Conservation (phyloP, 202 grass and related monocot genomes). For the Setaria italica region DNA sequence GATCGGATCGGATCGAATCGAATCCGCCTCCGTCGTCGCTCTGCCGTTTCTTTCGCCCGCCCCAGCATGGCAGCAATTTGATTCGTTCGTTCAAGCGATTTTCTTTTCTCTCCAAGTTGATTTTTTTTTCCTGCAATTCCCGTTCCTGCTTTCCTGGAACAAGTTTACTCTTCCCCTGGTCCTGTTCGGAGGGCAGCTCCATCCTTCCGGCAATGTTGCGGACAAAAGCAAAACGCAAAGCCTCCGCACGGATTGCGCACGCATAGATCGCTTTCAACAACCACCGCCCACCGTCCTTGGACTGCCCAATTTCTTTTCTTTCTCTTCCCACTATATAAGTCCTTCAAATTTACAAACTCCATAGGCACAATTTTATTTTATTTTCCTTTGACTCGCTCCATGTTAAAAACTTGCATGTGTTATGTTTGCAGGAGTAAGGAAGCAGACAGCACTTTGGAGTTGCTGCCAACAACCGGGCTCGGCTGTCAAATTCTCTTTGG, state of each 20-base stretch:
- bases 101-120: neutral
- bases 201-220: neutral
- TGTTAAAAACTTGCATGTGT: neutral
- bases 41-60: too few relatives aligned
- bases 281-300: conserved; percentile 5
- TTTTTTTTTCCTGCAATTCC: neutral
- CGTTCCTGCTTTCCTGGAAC: conserved; percentile 33
- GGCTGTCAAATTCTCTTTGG: conserved; percentile 65
- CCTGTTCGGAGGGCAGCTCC: too few relatives aligned
- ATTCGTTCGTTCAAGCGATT: neutral
- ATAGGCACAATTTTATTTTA: neutral
- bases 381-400: neutral
- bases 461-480: conserved; percentile 49
- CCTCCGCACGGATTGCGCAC: neutral
- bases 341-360: neutral
- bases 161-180: neutral
- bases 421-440: conserved; percentile 26
- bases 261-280: conserved; percentile 10
- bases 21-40: neutral
- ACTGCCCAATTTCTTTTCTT: neutral
- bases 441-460: conserved; percentile 37
- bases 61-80: neutral
- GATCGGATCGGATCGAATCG: neutral
- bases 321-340: neutral
- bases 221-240: neutral